Percentiles rank a stretch among this genome's conserved stretches.
Conservation (phyloP, 2,329 filamentous ascomycete species). For the Fusarium austroafricanum region DNA sequence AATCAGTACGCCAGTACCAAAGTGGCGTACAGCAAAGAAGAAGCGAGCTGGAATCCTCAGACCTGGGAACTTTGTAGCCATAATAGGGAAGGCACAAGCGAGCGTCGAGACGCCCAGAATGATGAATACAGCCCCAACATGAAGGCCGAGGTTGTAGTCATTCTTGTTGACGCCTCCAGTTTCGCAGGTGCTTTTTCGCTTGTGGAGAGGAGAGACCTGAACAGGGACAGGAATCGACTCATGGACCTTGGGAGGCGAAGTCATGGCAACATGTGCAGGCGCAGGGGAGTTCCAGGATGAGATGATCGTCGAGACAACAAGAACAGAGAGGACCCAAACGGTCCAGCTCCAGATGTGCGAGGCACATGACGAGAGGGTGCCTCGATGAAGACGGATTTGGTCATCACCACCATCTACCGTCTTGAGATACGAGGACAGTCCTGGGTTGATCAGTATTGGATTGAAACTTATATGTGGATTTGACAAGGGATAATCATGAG, state of each 20-base stretch:
- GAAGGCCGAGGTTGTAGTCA: conserved; percentile 67
- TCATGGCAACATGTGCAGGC: not conserved
- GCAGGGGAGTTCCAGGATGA: conserved; percentile 39
- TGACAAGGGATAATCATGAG: conserved; percentile 6
- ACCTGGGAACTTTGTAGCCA: conserved; percentile 63
- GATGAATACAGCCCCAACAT: conserved; percentile 67
- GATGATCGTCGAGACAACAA: conserved; percentile 51
- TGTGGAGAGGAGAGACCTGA: conserved; percentile 34
- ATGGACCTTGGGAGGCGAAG: conserved; percentile 11
- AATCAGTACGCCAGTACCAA: conserved; percentile 80
- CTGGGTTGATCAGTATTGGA: conserved; percentile 17
- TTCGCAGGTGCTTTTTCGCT: conserved; percentile 48
- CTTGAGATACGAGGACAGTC: conserved; percentile 49
- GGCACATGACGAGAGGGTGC: conserved; percentile 47
- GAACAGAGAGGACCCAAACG: conserved; percentile 57
- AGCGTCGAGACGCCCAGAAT: conserved; percentile 61
- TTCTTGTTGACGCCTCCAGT: conserved; percentile 47
- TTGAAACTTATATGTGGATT: conserved; percentile 6
- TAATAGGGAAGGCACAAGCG: conserved; percentile 65
- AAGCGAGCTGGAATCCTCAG: conserved; percentile 66
- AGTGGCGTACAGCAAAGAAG: conserved; percentile 72
- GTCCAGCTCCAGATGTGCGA: conserved; percentile 55
- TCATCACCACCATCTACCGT: conserved; percentile 55
- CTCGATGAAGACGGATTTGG: conserved; percentile 51
- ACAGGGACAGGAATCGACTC: conserved; percentile 24